Percentiles rank a stretch among this genome's conserved stretches.
phyloP scores from a whole-genome alignment of 768 basidiomycete species.

The Boletus reticuloceps region DNA sequence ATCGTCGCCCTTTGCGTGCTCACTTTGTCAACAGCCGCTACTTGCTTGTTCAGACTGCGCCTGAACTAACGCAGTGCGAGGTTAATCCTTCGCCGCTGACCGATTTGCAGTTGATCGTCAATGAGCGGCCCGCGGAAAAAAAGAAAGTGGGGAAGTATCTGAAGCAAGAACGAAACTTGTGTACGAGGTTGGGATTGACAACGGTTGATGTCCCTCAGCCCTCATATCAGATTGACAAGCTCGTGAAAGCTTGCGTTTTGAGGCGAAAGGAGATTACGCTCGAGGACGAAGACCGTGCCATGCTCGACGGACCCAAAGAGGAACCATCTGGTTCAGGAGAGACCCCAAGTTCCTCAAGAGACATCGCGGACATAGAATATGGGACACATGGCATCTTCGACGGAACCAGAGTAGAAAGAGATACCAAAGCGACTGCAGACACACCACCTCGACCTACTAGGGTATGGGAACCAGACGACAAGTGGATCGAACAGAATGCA shows the following conservation, averaged over 20 bases:
- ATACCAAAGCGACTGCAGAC: neutral
- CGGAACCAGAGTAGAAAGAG: too few species aligned
- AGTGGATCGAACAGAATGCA: conserved; percentile 45
- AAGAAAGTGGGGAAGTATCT: conserved; percentile 38
- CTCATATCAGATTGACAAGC: conserved; percentile 47
- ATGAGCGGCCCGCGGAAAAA: neutral
- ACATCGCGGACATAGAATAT: neutral
- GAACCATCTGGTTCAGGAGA: neutral
- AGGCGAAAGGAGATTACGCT: conserved; percentile 44
- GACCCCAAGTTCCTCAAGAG: neutral
- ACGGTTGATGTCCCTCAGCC: conserved; percentile 57
- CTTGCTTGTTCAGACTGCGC: conserved; percentile 45
- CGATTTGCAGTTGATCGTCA: too few species aligned
- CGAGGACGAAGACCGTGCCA: conserved; percentile 48
- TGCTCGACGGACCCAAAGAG: conserved; percentile 35
- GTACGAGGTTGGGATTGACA: conserved; percentile 8
- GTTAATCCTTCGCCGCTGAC: neutral
- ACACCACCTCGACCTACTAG: neutral
- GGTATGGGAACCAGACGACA: conserved; percentile 55
- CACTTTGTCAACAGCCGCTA: conserved; percentile 46
- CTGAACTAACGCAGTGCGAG: neutral
- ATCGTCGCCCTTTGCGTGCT: neutral
- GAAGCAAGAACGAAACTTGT: conserved; percentile 41
- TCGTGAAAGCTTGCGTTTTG: conserved; percentile 40
- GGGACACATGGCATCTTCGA: too few species aligned